Conservation (phyloP, 2,329 filamentous ascomycete species). For the Paramyrothecium roridum region DNA sequence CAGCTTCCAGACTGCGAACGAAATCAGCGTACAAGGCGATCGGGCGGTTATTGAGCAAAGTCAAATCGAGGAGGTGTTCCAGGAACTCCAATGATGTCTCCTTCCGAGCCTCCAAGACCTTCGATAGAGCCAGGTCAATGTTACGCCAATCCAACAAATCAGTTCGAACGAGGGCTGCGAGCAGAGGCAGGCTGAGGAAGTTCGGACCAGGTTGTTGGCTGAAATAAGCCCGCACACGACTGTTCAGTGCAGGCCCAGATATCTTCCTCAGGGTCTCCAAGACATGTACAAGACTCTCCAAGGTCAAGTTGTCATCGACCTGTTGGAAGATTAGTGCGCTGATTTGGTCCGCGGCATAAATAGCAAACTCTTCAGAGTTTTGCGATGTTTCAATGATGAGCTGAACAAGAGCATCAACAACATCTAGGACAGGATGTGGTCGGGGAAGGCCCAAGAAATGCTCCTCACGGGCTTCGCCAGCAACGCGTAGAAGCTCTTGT, state of each 20-base stretch:
- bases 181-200: slow-evolving; percentile 55
- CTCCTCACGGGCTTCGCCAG: slow-evolving; percentile 52
- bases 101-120: slow-evolving; percentile 68
- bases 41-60: slow-evolving; percentile 74
- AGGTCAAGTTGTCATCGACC: slow-evolving; percentile 51
- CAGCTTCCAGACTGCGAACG: slow-evolving; percentile 73
- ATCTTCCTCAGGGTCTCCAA: slow-evolving; percentile 60
- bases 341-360: slow-evolving; percentile 59
- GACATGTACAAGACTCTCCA: slow-evolving; percentile 62
- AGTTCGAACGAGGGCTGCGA: slow-evolving; percentile 54
- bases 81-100: slow-evolving; percentile 74
- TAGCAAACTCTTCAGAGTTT: slow-evolving; percentile 56
- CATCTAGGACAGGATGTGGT: slow-evolving; percentile 57
- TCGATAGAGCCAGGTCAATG: slow-evolving; percentile 70
- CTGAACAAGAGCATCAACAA: slow-evolving; percentile 59
- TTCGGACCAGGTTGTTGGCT: slow-evolving; percentile 52
- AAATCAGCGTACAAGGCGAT: slow-evolving; percentile 83
- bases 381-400: slow-evolving; percentile 62
- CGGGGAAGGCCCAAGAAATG: slow-evolving; percentile 59
- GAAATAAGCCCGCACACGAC: slow-evolving; percentile 53
- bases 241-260: slow-evolving; percentile 49
- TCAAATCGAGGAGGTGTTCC: slow-evolving; percentile 73
- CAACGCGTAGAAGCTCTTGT: slow-evolving; percentile 52
- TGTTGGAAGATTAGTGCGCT: slow-evolving; percentile 53
- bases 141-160: slow-evolving; percentile 61